A percentile compares a stretch with the other conserved stretches of the same genome.
phyloP scores from a whole-genome alignment of 2,329 filamentous ascomycete species.

The Gremmenia infestans region DNA sequence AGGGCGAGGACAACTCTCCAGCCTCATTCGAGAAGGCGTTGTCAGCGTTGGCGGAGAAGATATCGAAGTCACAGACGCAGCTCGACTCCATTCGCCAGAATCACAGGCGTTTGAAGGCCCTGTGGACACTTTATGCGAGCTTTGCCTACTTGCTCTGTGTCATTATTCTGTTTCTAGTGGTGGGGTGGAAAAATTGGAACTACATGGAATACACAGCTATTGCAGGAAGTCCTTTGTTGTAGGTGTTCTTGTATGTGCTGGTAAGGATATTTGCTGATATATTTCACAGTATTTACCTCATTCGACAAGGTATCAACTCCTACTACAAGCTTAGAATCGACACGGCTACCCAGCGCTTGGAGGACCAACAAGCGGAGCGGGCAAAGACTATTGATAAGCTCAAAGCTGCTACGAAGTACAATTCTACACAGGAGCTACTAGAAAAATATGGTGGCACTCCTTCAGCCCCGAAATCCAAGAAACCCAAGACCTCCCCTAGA shows the following conservation, averaged over 20 bases:
- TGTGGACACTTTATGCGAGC: constrained; percentile 85
- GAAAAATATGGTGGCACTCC: constrained; percentile 78
- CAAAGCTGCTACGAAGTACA: constrained; percentile 92
- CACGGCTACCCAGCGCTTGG: constrained; percentile 61
- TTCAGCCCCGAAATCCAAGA: constrained; percentile 27
- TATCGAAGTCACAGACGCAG: constrained; percentile 65
- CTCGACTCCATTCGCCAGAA: constrained; percentile 70
- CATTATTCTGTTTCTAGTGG: constrained; percentile 76
- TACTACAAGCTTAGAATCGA: constrained; percentile 82
- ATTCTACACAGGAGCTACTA: constrained; percentile 85
- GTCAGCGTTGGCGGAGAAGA: constrained; percentile 75
- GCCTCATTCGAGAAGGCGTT: constrained; percentile 92
- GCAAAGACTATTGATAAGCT: constrained; percentile 87
- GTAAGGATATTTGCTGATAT: constrained; percentile 17
- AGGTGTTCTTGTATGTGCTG: constrained; percentile 31
- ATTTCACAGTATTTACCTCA: constrained; percentile 65
- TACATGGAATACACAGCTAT: constrained; percentile 73
- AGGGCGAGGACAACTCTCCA: constrained; percentile 77
- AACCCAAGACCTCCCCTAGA: constrained; percentile 15
- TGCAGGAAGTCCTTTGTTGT: constrained; percentile 73
- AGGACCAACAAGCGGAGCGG: constrained; percentile 72
- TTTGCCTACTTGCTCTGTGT: constrained; percentile 87
- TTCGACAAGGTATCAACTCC: constrained; percentile 59
- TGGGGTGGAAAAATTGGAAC: constrained; percentile 77
- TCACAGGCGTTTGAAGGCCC: constrained; percentile 72